These are phyloP conservation scores for Amesomyces nigricolor DNA, from an alignment of 2,329 filamentous ascomycete species.

Conservation along the genomic window DNA sequence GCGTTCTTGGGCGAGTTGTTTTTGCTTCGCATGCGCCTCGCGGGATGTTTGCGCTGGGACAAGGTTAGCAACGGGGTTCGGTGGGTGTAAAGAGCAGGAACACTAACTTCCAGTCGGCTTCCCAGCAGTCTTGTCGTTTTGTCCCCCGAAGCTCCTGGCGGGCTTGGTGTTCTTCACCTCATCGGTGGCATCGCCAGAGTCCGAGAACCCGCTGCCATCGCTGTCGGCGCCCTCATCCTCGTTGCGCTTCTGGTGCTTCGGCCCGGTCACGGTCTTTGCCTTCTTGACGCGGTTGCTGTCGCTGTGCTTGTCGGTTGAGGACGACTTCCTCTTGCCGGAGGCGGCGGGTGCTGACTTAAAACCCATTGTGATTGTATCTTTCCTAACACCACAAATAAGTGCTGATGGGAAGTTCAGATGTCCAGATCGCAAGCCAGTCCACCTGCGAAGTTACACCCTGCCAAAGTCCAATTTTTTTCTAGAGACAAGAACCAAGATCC, in stretches of 20 bases:
- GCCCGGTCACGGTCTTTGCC: constrained; percentile 35
- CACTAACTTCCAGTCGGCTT: constrained; percentile 39
- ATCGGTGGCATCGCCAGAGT: constrained; percentile 50
- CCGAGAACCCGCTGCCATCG: constrained; percentile 36
- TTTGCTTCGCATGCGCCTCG: constrained; percentile 91
- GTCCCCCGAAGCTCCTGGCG: constrained; percentile 29
- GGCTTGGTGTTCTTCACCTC: constrained; percentile 32
- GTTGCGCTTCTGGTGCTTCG: constrained; percentile 32
- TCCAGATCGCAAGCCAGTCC: neutral
- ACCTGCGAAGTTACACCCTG: neutral
- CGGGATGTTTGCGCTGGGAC: constrained; percentile 58
- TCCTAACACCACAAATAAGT: neutral
- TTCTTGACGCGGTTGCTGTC: constrained; percentile 46
- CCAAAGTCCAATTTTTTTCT: constrained; percentile 16
- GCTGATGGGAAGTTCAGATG: neutral
- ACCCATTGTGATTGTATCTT: constrained; percentile 38
- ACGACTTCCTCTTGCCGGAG: constrained; percentile 54
- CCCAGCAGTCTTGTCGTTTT: constrained; percentile 30
- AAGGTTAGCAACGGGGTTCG: constrained; percentile 5
- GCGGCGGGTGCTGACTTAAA: constrained; percentile 41
- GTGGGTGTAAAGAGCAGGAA: neutral
- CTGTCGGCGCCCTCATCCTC: constrained; percentile 35
- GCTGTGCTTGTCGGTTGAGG: constrained; percentile 39
- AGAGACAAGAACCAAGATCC: constrained; percentile 7
- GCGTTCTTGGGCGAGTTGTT: constrained; percentile 77